Evolutionary conservation across 345 rosid species (phyloP), one percentile per base, ranked within the genome.

Genomic region (rapeseed (Brassica napus)): DNA sequence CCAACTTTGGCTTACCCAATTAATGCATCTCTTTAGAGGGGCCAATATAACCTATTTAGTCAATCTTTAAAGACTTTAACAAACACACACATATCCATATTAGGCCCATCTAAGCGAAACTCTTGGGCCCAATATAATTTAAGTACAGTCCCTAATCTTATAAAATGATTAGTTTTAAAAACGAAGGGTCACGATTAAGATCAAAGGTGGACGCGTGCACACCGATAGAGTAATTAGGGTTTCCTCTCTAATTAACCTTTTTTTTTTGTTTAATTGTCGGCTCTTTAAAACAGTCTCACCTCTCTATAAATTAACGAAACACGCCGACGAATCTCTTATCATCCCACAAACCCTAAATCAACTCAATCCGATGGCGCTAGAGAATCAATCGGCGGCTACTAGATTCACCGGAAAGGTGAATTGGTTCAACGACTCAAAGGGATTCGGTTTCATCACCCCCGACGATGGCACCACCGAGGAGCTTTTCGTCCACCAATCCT

Each of bases 381-480:
- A 72, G 32, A 87, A 83, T 3, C 82, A 69, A 31, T 61, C 37
- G 21, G 78, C 69, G 85, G 86, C 37, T 24, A 84, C 26, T 24
- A 85, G 93, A 82, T 84, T 86, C 26, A 80, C 76, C 16, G 97
- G 97, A 0, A 86, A 80, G 44, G 97, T 92, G 0, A 78, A 74
- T 2, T 83, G 87, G 87, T 92, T 92, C 84, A 85, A 28, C 62
- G 88, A 85, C 65, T 11, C 61, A 0, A 92, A 86, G 73, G 93
- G 97, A 0, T 90, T 72, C 64, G 97, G 97, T 31, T 92, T 92
- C 87, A 88, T 90, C 69, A 83, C 81, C 61, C 90, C 97, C 8
- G 87, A 86, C 4, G 89, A 84, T 0, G 95, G 79, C 2, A 76
- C 84, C 21, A 76, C 84, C 24, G 89, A 84, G 0, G 95, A 90